These are phyloP conservation scores for Westerdykella ornata DNA, from an alignment of 2,329 filamentous ascomycete species.

Conservation along the genomic window DNA sequence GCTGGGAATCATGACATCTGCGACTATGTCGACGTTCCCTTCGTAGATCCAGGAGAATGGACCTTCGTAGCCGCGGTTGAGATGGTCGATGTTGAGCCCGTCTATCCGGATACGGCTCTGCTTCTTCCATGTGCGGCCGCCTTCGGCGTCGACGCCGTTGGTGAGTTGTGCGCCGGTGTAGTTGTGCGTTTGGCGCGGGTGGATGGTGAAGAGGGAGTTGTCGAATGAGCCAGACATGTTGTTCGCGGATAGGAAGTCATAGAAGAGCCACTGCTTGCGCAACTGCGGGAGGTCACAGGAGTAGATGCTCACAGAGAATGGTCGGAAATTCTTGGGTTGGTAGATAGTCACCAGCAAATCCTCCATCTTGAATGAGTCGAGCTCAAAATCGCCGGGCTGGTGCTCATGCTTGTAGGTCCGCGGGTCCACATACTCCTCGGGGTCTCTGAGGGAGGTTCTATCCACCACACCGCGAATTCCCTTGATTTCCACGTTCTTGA, in stretches of 20 bases:
- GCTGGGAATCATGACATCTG: slow-evolving; percentile 88
- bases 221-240: slow-evolving; percentile 96
- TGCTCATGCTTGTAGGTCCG: slow-evolving; percentile 83
- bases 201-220: slow-evolving; percentile 93
- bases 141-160: slow-evolving; percentile 52
- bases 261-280: slow-evolving; percentile 94
- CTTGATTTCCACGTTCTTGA: slow-evolving; percentile 89
- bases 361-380: slow-evolving; percentile 93
- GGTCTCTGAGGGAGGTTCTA: slow-evolving; percentile 73
- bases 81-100: slow-evolving; percentile 86
- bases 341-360: slow-evolving; percentile 88
- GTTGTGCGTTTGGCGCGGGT: slow-evolving; percentile 83
- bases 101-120: slow-evolving; percentile 89
- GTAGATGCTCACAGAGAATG: slow-evolving; percentile 91
- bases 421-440: slow-evolving; percentile 65
- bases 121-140: slow-evolving; percentile 81
- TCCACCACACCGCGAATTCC: slow-evolving; percentile 90
- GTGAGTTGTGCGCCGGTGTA: slow-evolving; percentile 59
- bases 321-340: slow-evolving; percentile 84
- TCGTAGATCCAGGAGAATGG: slow-evolving; percentile 98
- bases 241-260: slow-evolving; percentile 91
- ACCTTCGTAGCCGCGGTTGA: slow-evolving; percentile 87
- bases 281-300: slow-evolving; percentile 89
- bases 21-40: slow-evolving; percentile 92
- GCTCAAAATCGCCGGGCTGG: slow-evolving; percentile 88